These are phyloP conservation scores for Agaricus bisporus DNA, from an alignment of 768 basidiomycete genomes.

Conservation along the genomic window DNA sequence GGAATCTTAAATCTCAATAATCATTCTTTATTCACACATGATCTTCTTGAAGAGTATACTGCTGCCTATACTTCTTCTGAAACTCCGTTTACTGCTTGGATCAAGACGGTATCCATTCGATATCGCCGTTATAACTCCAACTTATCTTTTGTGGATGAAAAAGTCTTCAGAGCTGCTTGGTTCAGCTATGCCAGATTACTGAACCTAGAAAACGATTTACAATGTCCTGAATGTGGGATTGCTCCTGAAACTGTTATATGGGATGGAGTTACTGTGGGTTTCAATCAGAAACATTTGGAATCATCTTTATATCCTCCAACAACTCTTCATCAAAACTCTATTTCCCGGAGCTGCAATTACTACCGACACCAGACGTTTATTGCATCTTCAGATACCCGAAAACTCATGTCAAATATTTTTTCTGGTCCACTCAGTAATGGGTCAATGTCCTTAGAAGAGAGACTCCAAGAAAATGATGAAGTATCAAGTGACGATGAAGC, in stretches of 20 bases:
- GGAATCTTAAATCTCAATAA: constrained; percentile 32
- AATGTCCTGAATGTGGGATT: constrained; percentile 21
- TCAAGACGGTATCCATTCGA: constrained; percentile 14
- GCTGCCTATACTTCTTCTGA: constrained; percentile 25
- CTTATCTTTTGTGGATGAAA: constrained; percentile 18
- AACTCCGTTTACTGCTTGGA: constrained; percentile 27
- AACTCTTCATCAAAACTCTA: constrained; percentile 16
- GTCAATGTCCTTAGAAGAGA: too few relatives aligned
- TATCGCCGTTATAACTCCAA: constrained; percentile 12
- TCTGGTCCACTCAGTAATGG: not conserved
- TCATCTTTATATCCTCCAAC: constrained; percentile 22
- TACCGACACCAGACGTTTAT: constrained; percentile 23
- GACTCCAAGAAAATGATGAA: too few relatives aligned
- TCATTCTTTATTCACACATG: constrained; percentile 21
- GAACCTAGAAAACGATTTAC: constrained; percentile 18
- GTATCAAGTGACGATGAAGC: too few relatives aligned
- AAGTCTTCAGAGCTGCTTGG: constrained; percentile 26
- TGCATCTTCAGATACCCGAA: constrained; percentile 15
- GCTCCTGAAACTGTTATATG: constrained; percentile 24
- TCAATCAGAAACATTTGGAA: constrained; percentile 20
- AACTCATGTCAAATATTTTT: not conserved
- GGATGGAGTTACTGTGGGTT: constrained; percentile 27
- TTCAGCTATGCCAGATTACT: constrained; percentile 24
- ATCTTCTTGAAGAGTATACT: constrained; percentile 29
- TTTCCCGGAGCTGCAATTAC: constrained; percentile 5